Conservation (phyloP, 1,284 basidiomycete genomes). For the Heterobasidion parviporum region DNA sequence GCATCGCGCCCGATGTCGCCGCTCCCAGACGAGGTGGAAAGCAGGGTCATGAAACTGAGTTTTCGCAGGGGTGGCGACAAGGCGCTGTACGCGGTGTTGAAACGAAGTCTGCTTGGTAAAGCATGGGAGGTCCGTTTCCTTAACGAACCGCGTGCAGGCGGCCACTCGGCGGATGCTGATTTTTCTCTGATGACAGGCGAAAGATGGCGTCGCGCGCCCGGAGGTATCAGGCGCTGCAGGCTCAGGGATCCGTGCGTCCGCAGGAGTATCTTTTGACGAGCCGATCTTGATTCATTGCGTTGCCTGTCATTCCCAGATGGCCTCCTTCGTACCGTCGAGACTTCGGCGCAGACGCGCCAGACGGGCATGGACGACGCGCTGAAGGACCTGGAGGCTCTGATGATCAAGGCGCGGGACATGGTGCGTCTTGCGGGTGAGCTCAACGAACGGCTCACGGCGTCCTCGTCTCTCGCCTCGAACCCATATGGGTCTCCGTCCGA, state of each 20-base stretch:
- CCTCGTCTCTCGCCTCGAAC: slow-evolving; percentile 29
- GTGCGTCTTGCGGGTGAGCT: slow-evolving; percentile 84
- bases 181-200: neutral
- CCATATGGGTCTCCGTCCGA: slow-evolving; percentile 6
- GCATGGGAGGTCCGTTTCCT: slow-evolving; percentile 66
- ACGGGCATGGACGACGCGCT: slow-evolving; percentile 75
- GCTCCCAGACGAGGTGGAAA: slow-evolving; percentile 25
- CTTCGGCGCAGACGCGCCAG: slow-evolving; percentile 55
- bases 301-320: slow-evolving; percentile 46
- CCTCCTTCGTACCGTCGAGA: slow-evolving; percentile 68
- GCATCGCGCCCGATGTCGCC: slow-evolving; percentile 44
- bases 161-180: neutral
- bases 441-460: slow-evolving; percentile 71
- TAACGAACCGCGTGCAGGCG: slow-evolving; percentile 3
- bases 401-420: slow-evolving; percentile 91
- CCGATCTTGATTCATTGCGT: slow-evolving; percentile 1
- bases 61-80: slow-evolving; percentile 91
- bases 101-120: slow-evolving; percentile 68
- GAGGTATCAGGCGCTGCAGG: slow-evolving; percentile 14
- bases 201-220: slow-evolving; percentile 1
- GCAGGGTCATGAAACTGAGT: slow-evolving; percentile 61
- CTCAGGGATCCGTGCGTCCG: slow-evolving; percentile 45
- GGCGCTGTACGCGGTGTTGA: slow-evolving; percentile 74
- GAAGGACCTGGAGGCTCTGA: slow-evolving; percentile 85
- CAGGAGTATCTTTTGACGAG: neutral